Percentiles rank a stretch among this genome's conserved stretches.
Evolutionary conservation across 2,329 filamentous ascomycete species (phyloP).

Genomic region (Calonectria honghensis): DNA sequence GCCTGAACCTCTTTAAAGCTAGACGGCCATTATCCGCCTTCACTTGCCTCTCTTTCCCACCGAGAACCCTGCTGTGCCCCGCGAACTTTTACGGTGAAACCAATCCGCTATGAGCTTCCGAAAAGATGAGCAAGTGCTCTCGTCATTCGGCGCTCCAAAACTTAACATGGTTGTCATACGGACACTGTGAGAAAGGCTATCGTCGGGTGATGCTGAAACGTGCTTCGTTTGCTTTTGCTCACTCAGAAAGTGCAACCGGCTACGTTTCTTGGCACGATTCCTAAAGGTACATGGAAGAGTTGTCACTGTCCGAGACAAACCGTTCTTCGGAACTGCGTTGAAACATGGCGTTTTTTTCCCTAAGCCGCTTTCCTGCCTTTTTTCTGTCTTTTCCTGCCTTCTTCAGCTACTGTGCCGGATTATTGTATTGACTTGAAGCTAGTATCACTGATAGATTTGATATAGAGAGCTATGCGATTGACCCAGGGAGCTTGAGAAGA

Average conservation of each 20-base stretch:
- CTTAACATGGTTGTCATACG: slow-evolving; percentile 98
- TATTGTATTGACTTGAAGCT: slow-evolving; percentile 86
- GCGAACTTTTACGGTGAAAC: slow-evolving; percentile 96
- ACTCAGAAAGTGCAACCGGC: slow-evolving; percentile 90
- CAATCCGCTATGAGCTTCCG: slow-evolving; percentile 69
- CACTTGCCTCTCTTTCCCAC: slow-evolving; percentile 91
- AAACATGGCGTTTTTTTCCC: slow-evolving; percentile 85
- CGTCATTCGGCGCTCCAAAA: slow-evolving; percentile 84
- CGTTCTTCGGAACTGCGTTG: slow-evolving; percentile 87
- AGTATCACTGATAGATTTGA: slow-evolving; percentile 91
- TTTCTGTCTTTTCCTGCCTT: slow-evolving; percentile 75
- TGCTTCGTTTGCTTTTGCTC: slow-evolving; percentile 99
- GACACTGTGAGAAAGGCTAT: slow-evolving; percentile 85
- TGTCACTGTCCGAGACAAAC: slow-evolving; percentile 92
- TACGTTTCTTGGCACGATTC: slow-evolving; percentile 86
- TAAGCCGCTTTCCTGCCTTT: slow-evolving; percentile 84
- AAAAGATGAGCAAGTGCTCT: slow-evolving; percentile 31
- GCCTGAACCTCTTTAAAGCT: slow-evolving; percentile 75
- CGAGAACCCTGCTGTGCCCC: slow-evolving; percentile 96
- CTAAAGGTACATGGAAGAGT: slow-evolving; percentile 98
- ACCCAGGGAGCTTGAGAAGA: slow-evolving; percentile 94
- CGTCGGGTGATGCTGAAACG: slow-evolving; percentile 94
- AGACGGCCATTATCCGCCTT: slow-evolving; percentile 90
- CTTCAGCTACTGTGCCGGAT: slow-evolving; percentile 81
- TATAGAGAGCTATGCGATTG: slow-evolving; percentile 95